Conservation (phyloP, 2,329 filamentous ascomycete genomes). For the Pestalotiopsis sp. region DNA sequence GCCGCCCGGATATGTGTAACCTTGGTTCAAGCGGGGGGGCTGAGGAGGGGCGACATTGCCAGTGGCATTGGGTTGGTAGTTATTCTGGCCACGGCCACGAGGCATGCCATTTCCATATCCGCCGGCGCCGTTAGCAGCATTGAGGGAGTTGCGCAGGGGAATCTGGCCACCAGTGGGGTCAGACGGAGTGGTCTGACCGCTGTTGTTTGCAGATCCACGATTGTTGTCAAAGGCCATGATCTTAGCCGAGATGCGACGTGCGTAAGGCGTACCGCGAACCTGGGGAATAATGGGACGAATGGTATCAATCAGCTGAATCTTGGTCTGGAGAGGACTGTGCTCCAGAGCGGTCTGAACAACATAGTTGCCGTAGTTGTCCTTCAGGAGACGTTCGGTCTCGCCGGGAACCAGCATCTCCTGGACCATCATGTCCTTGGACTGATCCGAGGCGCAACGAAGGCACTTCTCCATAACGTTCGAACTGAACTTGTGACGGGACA, state of each 20-base stretch:
- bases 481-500: conserved; percentile 97
- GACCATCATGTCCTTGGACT: conserved; percentile 79
- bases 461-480: conserved; percentile 99
- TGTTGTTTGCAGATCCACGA: conserved; percentile 40
- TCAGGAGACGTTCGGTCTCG: conserved; percentile 86
- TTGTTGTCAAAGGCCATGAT: conserved; percentile 62
- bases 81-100: conserved; percentile 36
- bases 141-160: conserved; percentile 41
- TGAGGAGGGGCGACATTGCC: conserved; percentile 37
- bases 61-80: conserved; percentile 35
- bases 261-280: conserved; percentile 91
- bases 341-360: conserved; percentile 96
- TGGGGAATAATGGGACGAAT: conserved; percentile 83
- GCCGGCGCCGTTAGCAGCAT: conserved; percentile 13
- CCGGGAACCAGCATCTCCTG: conserved; percentile 74
- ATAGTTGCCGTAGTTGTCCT: conserved; percentile 95
- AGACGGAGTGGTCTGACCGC: conserved; percentile 53
- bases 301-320: conserved; percentile 76
- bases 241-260: conserved; percentile 90
- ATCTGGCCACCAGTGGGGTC: conserved; percentile 59
- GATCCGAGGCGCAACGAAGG: conserved; percentile 77
- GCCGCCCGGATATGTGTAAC: conserved; percentile 28
- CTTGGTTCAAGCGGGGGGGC: conserved; percentile 30
- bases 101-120: conserved; percentile 19
- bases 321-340: conserved; percentile 74